These are phyloP conservation scores for Phytophthora megakarya DNA, from an alignment of 352 stramenopile genomes.

Conservation along the genomic window DNA sequence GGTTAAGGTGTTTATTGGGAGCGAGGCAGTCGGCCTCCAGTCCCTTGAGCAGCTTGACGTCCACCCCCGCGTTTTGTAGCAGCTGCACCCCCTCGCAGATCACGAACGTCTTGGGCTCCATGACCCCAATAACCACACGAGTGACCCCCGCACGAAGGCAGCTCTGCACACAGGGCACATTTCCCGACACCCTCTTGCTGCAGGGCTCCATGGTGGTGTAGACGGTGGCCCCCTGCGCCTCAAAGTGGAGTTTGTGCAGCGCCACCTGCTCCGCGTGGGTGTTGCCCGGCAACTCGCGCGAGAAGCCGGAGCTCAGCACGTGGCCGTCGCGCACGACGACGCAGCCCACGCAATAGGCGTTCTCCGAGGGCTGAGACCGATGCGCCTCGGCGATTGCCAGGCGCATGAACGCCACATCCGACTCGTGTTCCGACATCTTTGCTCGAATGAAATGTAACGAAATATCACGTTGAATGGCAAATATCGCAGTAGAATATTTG, in stretches of 20 bases:
- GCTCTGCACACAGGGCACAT: slow-evolving; percentile 80
- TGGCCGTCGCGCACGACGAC: slow-evolving; percentile 65
- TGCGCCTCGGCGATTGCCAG: slow-evolving; percentile 82
- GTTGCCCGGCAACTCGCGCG: slow-evolving; percentile 86
- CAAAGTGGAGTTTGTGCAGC: slow-evolving; percentile 78
- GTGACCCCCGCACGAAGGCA: slow-evolving; percentile 69
- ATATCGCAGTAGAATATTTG: slow-evolving; percentile 11
- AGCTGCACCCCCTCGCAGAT: slow-evolving; percentile 78
- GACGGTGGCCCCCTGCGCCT: slow-evolving; percentile 67
- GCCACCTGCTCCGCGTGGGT: slow-evolving; percentile 90
- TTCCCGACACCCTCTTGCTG: slow-evolving; percentile 84
- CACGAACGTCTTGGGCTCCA: slow-evolving; percentile 90
- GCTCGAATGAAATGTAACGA: background rate
- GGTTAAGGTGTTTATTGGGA: slow-evolving; percentile 73
- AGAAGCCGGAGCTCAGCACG: slow-evolving; percentile 79
- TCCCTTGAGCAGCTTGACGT: slow-evolving; percentile 71
- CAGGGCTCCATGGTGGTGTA: slow-evolving; percentile 93
- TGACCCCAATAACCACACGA: slow-evolving; percentile 83
- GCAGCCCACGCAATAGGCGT: slow-evolving; percentile 84
- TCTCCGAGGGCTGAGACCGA: slow-evolving; percentile 70
- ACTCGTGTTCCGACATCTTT: slow-evolving; percentile 10
- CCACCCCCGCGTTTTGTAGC: slow-evolving; percentile 68
- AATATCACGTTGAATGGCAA: slow-evolving; percentile 11
- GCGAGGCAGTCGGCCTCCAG: slow-evolving; percentile 78
- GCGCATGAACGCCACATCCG: slow-evolving; percentile 69